Evolutionary conservation across 2,329 filamentous ascomycete species (phyloP), one percentile per base, ranked within the genome.

Genomic region (Sclerotiophoma versabilis): DNA sequence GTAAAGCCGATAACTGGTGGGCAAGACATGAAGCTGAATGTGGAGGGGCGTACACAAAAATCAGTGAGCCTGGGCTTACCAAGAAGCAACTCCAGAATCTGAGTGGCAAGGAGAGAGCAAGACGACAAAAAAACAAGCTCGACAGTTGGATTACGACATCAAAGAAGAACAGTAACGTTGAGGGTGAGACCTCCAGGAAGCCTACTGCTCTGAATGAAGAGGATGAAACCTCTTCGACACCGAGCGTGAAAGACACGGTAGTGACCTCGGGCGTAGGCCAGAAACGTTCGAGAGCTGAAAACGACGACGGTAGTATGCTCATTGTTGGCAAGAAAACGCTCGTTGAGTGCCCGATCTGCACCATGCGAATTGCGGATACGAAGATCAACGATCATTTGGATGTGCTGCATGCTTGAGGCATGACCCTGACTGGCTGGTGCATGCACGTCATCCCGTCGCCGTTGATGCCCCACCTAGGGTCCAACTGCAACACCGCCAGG

Each of bases 51-150:
- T 79, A 74, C 43, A 69, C 68, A 11, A 79, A 79, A 61, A 75
- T 76, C 30, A 64, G 72, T 25, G 76, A 77, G 63, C 77, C 77
- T 1, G 72, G 70, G n/a, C 58, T 71, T 22, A 78, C 73, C 12
- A 79, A 77, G 62, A 74, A 76, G 57, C 76, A 78, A 51, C 49
- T 75, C 10, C 67, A 73, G 15, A 66, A 66, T 8, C 58, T 79
- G 68, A 77, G 69, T 53, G 66, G 66, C 19, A 73, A 75, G 59
- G 69, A 76, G 60, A 70, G 75, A 47, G 77, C 77, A 2, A 77
- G 77, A 5, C 59, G 65, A 52, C 77, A 79, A 63, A 79, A 74
- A 58, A 79, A 78, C 51, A 79, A 79, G 59, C 62, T 79, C 33
- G 76, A 79, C 54, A 49, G 44, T 6, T 79, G 77, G 76, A 53